Evolutionary conservation across 2,329 filamentous ascomycete genomes (phyloP).

Genomic region (Metarhizium guizhouense): DNA sequence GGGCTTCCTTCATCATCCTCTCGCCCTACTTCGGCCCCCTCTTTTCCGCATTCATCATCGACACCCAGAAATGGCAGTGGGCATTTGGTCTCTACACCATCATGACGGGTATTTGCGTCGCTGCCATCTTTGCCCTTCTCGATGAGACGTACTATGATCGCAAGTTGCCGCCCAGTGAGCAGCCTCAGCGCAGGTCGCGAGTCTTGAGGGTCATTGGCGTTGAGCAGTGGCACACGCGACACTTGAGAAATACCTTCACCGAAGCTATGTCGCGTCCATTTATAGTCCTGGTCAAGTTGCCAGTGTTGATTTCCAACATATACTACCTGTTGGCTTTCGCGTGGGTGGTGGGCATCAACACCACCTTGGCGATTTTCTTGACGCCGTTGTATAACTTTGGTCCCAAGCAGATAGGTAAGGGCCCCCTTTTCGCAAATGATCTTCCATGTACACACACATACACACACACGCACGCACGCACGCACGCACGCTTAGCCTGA

Average conservation of each 20-base stretch:
- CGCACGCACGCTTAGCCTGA: not conserved
- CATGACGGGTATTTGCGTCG: conserved; percentile 26
- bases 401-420: conserved; percentile 34
- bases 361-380: conserved; percentile 43
- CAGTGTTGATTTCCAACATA: conserved; percentile 22
- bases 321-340: conserved; percentile 28
- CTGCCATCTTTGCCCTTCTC: conserved; percentile 30
- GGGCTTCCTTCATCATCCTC: conserved; percentile 32
- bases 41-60: conserved; percentile 39
- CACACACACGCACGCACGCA: too few species aligned
- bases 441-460: not conserved
- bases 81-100: conserved; percentile 39
- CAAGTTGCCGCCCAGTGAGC: conserved; percentile 21
- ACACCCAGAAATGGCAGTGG: conserved; percentile 33
- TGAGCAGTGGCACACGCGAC: conserved; percentile 6
- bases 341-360: conserved; percentile 48
- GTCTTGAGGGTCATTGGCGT: conserved; percentile 13
- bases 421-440: not conserved
- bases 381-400: conserved; percentile 41
- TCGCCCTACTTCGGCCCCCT: conserved; percentile 36
- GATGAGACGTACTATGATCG: conserved; percentile 44
- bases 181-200: conserved; percentile 13
- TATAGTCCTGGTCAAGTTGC: conserved; percentile 29
- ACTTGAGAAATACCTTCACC: conserved; percentile 24
- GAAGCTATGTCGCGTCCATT: conserved; percentile 30